These are phyloP conservation scores for Senna siamea DNA, from an alignment of 306 rosid species.

Conservation along the genomic window DNA sequence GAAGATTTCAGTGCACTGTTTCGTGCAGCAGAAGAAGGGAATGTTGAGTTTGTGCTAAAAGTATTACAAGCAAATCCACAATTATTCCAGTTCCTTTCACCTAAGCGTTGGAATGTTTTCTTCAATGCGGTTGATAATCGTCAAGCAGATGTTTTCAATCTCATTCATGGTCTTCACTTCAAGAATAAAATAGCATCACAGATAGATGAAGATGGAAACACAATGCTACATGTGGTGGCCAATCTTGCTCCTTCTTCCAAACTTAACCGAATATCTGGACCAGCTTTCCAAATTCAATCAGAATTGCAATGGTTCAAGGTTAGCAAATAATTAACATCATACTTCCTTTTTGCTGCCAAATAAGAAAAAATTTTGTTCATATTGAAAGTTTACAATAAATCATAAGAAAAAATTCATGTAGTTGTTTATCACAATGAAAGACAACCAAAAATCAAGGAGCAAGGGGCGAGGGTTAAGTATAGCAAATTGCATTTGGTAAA, in stretches of 20 bases:
- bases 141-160: constrained; percentile 8
- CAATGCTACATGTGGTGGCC: constrained; percentile 19
- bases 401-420: too few species aligned
- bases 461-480: too few species aligned
- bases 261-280: constrained; percentile 7
- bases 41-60: neutral
- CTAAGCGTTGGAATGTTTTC: neutral
- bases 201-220: accelerated
- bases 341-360: too few species aligned
- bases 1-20: neutral
- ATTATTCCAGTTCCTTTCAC: too few species aligned
- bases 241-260: neutral
- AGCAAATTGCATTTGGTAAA: too few species aligned
- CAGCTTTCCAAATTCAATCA: constrained; percentile 32
- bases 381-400: too few species aligned
- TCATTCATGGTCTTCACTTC: neutral
- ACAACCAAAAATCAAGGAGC: too few species aligned
- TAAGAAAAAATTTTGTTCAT: too few species aligned
- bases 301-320: constrained; percentile 24
- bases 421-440: too few species aligned
- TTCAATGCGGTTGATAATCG: neutral
- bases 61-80: neutral
- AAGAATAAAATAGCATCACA: neutral
- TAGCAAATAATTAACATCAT: too few species aligned
- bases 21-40: neutral